Conservation (phyloP, 2,329 filamentous ascomycete genomes). For the Corynespora cassiicola region DNA sequence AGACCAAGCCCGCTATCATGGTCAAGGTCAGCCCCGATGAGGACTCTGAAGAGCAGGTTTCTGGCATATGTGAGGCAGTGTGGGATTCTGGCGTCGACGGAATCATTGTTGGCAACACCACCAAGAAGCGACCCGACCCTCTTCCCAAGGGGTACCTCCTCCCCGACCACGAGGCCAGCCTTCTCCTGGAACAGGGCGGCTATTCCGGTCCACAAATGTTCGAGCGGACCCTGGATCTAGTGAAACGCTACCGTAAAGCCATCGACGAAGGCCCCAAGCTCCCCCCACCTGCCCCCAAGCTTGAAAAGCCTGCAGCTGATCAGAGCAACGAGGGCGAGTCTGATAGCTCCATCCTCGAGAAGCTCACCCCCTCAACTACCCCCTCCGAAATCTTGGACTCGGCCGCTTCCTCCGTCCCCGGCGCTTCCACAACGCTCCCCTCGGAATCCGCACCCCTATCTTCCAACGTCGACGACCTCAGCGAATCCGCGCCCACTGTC, state of each 20-base stretch:
- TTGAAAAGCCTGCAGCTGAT: constrained; percentile 12
- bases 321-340: constrained; percentile 18
- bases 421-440: constrained; percentile 23
- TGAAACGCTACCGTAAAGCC: constrained; percentile 73
- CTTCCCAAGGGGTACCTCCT: constrained; percentile 72
- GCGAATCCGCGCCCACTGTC: constrained; percentile 34
- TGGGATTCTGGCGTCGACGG: constrained; percentile 82
- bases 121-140: constrained; percentile 77
- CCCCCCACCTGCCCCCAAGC: constrained; percentile 11
- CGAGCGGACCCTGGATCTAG: constrained; percentile 76
- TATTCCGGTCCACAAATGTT: constrained; percentile 93
- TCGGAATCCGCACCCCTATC: constrained; percentile 24
- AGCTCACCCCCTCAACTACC: constrained; percentile 13
- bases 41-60: constrained; percentile 81
- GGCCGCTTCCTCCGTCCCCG: constrained; percentile 6
- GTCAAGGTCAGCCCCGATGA: constrained; percentile 98
- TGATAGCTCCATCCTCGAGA: constrained; percentile 20
- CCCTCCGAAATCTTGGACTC: constrained; percentile 9
- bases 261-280: constrained; percentile 53
- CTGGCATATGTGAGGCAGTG: constrained; percentile 76
- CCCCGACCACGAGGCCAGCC: constrained; percentile 68
- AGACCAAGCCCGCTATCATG: constrained; percentile 82
- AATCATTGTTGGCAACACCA: constrained; percentile 97
- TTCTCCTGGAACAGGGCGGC: constrained; percentile 80
- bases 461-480: constrained; percentile 37